Evolutionary conservation across 306 rosid genomes (phyloP), one percentile per base, ranked within the genome.

Genomic region (Heteromeles arbutifolia): DNA sequence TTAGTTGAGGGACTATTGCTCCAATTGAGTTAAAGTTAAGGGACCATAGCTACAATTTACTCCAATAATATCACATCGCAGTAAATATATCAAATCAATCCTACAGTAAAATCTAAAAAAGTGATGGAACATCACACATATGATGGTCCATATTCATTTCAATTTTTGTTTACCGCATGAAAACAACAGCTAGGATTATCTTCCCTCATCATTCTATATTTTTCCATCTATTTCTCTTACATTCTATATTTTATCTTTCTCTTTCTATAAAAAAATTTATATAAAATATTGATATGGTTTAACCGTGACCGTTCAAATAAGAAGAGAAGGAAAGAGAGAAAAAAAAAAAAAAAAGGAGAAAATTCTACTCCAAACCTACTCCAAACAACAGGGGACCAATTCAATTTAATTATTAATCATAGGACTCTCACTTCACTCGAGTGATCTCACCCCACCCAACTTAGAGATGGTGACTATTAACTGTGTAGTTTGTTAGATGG

Each of bases 181-280:
- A 72, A 56, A 22, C 34, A 37, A 57, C 17, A 37, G 6, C 1
- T 34, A 34, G 0, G 0, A 34, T 34, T 34, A 0, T 34, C 2
- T 34, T 0, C 0, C 2, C 0, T 34, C 2, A 0, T 34, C 0
- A 6, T 34, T 34, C 1, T 9, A 7, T 34, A 0, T 0, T 0
- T 7, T 7, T 34, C 0, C 0, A 34, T 34, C 0, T 0, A 1
- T 0, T 34, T 9, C 0, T 34, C 0, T 34, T 0, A 34, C 0
- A 34, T 34, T 34, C 0, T 34, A 0, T 34, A 34, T 34, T 34
- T 34, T 6, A 0, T 34, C 7, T 7, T 7, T 32, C 0, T 5
- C 0, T 32, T 32, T 32, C 0, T 6, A 34, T 34, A 34, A 34
- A 34, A 29, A 34, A 34, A 6, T 1, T 1, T 6, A 34, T 7